These are phyloP conservation scores for Yamadazyma triangularis DNA, from an alignment of 1,139 yeast genomes.

Conservation along the genomic window DNA sequence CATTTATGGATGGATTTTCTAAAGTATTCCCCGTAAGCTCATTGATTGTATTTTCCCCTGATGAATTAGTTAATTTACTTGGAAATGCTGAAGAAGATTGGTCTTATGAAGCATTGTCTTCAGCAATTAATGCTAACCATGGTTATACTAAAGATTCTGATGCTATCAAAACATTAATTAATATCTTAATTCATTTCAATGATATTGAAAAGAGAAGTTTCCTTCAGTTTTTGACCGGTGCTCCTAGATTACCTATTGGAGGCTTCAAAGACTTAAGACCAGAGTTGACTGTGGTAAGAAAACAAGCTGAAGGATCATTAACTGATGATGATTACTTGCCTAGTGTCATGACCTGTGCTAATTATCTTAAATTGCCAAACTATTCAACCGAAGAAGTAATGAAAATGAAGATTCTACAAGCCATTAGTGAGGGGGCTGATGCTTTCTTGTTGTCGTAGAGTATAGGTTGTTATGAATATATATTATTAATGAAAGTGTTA, in stretches of 20 bases:
- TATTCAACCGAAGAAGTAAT: slow-evolving; percentile 63
- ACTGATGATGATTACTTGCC: slow-evolving; percentile 84
- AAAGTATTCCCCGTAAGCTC: slow-evolving; percentile 79
- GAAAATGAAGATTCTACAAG: slow-evolving; percentile 55
- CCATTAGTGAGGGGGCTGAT: slow-evolving; percentile 85
- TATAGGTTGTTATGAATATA: too few relatives aligned
- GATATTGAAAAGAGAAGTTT: slow-evolving; percentile 61
- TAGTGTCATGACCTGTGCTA: slow-evolving; percentile 98
- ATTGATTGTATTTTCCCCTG: slow-evolving; percentile 64
- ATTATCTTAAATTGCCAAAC: slow-evolving; percentile 84
- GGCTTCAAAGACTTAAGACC: slow-evolving; percentile 86
- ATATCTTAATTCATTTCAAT: slow-evolving; percentile 53
- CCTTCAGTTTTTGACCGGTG: slow-evolving; percentile 86
- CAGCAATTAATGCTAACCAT: slow-evolving; percentile 79
- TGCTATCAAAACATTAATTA: slow-evolving; percentile 56
- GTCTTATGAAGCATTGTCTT: slow-evolving; percentile 59
- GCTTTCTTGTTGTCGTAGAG: slow-evolving; percentile 76
- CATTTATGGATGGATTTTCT: slow-evolving; percentile 79
- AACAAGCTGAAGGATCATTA: slow-evolving; percentile 63
- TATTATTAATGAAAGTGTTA: too few relatives aligned
- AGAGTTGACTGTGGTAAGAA: slow-evolving; percentile 80
- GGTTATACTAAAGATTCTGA: slow-evolving; percentile 76
- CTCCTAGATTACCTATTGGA: slow-evolving; percentile 90
- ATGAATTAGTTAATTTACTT: slow-evolving; percentile 65
- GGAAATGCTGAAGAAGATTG: slow-evolving; percentile 80